Percentiles rank a stretch among this genome's conserved stretches.
Conservation (phyloP, 305 asterid species). For the Fraxinus greggii region DNA sequence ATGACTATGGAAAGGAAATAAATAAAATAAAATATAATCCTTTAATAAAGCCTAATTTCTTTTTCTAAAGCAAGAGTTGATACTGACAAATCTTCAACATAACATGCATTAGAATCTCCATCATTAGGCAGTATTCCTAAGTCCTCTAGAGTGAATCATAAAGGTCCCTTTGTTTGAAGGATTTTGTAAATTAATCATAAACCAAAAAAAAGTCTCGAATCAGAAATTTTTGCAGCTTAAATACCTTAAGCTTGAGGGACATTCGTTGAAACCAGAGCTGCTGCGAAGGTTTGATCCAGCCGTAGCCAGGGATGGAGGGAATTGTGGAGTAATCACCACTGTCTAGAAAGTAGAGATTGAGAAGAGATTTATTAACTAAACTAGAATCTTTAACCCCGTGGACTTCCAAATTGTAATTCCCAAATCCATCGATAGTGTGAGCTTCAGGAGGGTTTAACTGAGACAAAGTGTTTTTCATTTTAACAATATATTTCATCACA, state of each 20-base stretch:
- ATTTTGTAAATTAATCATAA: neutral
- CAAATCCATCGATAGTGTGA: slow-evolving; percentile 71
- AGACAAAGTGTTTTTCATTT: slow-evolving; percentile 76
- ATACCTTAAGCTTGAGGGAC: slow-evolving; percentile 73
- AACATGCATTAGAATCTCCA: neutral
- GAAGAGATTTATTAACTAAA: slow-evolving; percentile 64
- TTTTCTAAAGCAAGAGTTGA: neutral
- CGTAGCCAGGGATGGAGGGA: slow-evolving; percentile 82
- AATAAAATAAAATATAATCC: neutral
- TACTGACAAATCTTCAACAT: neutral
- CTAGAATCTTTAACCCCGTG: slow-evolving; percentile 58
- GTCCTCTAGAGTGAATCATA: neutral
- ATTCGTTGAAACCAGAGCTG: slow-evolving; percentile 83
- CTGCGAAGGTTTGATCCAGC: slow-evolving; percentile 92
- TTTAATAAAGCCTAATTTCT: neutral
- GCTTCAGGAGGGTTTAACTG: slow-evolving; percentile 56
- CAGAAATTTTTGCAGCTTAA: neutral
- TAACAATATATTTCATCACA: slow-evolving; percentile 68
- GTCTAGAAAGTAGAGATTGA: slow-evolving; percentile 81
- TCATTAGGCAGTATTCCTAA: neutral
- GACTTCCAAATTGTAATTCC: slow-evolving; percentile 89
- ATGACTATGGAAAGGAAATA: neutral
- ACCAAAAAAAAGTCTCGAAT: neutral
- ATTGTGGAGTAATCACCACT: slow-evolving; percentile 91
- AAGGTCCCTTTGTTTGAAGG: neutral